Evolutionary conservation across 108 stramenopile species (phyloP).

Genomic region (Fistulifera pelliculosa): DNA sequence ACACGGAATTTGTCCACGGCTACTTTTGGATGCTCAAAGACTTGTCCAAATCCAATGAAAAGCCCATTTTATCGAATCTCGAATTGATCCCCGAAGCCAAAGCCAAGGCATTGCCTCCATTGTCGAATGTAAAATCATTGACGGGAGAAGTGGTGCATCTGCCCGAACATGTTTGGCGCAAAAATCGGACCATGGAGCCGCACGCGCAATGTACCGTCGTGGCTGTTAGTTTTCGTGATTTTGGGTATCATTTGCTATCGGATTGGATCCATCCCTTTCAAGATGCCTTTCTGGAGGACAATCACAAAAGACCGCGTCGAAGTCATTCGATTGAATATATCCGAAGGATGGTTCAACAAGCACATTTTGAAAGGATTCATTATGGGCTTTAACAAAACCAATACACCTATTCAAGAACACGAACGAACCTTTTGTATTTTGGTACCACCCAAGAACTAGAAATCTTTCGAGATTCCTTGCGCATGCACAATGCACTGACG

Average conservation of each 20-base stretch:
- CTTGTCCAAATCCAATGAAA: conserved; percentile 42
- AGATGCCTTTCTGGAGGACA: conserved; percentile 24
- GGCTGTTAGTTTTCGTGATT: conserved; percentile 68
- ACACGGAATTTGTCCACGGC: conserved; percentile 61
- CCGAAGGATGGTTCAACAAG: conserved; percentile 14
- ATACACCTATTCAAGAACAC: conserved; percentile 48
- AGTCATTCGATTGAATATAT: conserved; percentile 12
- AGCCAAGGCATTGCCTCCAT: conserved; percentile 59
- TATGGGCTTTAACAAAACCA: conserved; percentile 36
- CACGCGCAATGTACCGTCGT: conserved; percentile 53
- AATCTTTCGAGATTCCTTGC: conserved; percentile 54
- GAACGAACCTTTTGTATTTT: conserved; percentile 60
- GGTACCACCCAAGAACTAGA: conserved; percentile 40
- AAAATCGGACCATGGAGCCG: conserved; percentile 32
- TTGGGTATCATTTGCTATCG: conserved; percentile 53
- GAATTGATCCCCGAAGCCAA: conserved; percentile 42
- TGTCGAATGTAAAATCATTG: conserved; percentile 12
- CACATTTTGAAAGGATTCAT: conserved; percentile 21
- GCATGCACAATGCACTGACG: conserved; percentile 81
- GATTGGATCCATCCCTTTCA: conserved; percentile 71
- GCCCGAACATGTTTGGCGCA: conserved; percentile 52
- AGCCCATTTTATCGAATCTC: conserved; percentile 60
- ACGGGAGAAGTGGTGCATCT: conserved; percentile 36
- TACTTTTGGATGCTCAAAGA: conserved; percentile 85
- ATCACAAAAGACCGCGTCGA: conserved; percentile 8